A percentile compares a stretch with the other conserved stretches of the same genome.
These are phyloP conservation scores for Suaeda aralocaspica DNA, from an alignment of 148 eudicot genomes.

Conservation along the genomic window DNA sequence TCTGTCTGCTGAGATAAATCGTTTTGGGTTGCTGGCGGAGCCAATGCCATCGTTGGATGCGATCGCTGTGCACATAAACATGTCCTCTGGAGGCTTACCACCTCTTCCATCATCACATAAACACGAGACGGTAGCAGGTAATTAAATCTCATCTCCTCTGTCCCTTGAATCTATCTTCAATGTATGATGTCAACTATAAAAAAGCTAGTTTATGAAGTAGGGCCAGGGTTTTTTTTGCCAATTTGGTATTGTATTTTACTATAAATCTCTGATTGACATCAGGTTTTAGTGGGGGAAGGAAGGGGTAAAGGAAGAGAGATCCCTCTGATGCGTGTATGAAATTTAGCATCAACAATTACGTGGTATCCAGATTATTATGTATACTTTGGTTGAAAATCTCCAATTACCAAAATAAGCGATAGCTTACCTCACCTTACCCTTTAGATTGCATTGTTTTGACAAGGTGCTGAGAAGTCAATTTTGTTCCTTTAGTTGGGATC, in stretches of 20 bases:
- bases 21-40: constrained; percentile 81
- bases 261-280: neutral
- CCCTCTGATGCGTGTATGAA: too few species aligned
- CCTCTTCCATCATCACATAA: constrained; percentile 53
- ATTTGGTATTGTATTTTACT: neutral
- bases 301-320: neutral
- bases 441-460: neutral
- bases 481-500: neutral
- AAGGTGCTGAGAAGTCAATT: neutral
- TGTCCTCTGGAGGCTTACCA: constrained; percentile 64
- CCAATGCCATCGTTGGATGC: constrained; percentile 98
- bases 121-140: constrained; percentile 59
- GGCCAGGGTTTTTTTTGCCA: too few species aligned
- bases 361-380: too few species aligned
- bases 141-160: neutral
- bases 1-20: constrained; percentile 69
- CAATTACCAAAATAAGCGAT: too few species aligned
- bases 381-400: too few species aligned
- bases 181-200: too few species aligned
- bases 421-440: neutral
- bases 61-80: constrained; percentile 65
- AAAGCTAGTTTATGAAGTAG: too few species aligned
- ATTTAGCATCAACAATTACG: too few species aligned
- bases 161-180: neutral
- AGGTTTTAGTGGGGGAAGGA: neutral